A percentile compares a stretch with the other conserved stretches of the same genome.
These are phyloP conservation scores for Penicillium samsonianum DNA, from an alignment of 495 filamentous ascomycete genomes.

Conservation along the genomic window DNA sequence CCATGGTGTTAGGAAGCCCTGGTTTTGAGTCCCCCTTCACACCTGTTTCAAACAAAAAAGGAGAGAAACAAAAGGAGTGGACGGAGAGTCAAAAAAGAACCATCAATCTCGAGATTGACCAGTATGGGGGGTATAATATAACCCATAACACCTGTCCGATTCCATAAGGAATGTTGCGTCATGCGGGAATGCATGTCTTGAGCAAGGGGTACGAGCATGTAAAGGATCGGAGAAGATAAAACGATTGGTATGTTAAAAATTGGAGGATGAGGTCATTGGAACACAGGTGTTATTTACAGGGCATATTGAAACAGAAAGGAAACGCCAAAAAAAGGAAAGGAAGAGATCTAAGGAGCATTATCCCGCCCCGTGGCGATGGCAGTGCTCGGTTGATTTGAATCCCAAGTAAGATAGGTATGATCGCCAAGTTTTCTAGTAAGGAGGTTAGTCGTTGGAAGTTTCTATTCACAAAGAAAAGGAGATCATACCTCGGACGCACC, in stretches of 20 bases:
- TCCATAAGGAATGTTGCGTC: slow-evolving; percentile 32
- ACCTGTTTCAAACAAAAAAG: not conserved
- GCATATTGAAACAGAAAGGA: slow-evolving; percentile 8
- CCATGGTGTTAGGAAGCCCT: slow-evolving; percentile 27
- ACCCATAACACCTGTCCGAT: slow-evolving; percentile 4
- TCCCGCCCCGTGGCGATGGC: slow-evolving; percentile 58
- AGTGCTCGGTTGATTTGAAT: slow-evolving; percentile 74
- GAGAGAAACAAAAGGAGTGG: slow-evolving; percentile 4
- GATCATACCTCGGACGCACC: slow-evolving; percentile 76
- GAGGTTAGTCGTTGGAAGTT: slow-evolving; percentile 5
- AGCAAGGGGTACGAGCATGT: slow-evolving; percentile 18
- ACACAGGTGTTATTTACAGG: slow-evolving; percentile 26
- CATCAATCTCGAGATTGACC: not conserved
- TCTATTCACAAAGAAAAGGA: not conserved
- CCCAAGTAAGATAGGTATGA: slow-evolving; percentile 97
- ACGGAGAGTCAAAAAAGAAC: not conserved
- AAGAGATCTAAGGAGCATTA: slow-evolving; percentile 22
- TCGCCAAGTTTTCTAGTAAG: slow-evolving; percentile 84
- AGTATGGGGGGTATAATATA: not conserved
- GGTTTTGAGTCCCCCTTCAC: slow-evolving; percentile 17
- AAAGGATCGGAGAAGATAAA: slow-evolving; percentile 6
- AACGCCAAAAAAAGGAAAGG: slow-evolving; percentile 13
- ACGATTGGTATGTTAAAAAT: slow-evolving; percentile 16
- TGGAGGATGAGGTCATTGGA: slow-evolving; percentile 25
- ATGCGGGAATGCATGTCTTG: slow-evolving; percentile 25